Evolutionary conservation across 768 basidiomycete genomes (phyloP).

Genomic region (Wakefieldia striispora): DNA sequence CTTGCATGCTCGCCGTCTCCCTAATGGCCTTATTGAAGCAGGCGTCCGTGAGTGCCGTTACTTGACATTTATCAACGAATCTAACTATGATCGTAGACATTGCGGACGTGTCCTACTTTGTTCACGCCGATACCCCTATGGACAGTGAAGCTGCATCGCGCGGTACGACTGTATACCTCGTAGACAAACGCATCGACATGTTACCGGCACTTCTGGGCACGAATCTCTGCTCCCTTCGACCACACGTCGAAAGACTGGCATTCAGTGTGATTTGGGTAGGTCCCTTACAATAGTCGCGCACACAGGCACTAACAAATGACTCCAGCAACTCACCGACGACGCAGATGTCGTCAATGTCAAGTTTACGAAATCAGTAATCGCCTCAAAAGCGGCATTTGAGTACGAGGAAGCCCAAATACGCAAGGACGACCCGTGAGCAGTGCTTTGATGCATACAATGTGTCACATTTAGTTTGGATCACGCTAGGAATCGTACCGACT

Average conservation of each 20-base stretch:
- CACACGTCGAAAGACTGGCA: constrained; percentile 89
- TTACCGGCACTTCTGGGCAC: constrained; percentile 90
- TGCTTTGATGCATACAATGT: not conserved
- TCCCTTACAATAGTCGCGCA: not conserved
- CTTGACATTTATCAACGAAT: not conserved
- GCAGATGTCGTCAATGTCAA: constrained; percentile 88
- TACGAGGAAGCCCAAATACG: constrained; percentile 95
- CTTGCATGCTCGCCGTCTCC: constrained; percentile 80
- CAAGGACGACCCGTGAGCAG: constrained; percentile 83
- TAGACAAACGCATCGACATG: constrained; percentile 99
- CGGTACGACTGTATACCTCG: constrained; percentile 96
- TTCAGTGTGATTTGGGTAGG: constrained; percentile 94
- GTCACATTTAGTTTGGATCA: not conserved
- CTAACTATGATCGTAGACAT: constrained; percentile 61
- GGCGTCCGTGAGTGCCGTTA: constrained; percentile 82
- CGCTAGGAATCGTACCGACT: constrained; percentile 69
- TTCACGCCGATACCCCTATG: constrained; percentile 91
- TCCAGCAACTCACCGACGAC: constrained; percentile 82
- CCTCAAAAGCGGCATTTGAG: constrained; percentile 94
- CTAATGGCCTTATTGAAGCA: constrained; percentile 94
- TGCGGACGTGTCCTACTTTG: constrained; percentile 97
- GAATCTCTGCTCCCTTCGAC: constrained; percentile 90
- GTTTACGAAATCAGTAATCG: constrained; percentile 95
- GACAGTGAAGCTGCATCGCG: constrained; percentile 93
- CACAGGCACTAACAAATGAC: not conserved